Evolutionary conservation across 495 filamentous ascomycete species (phyloP).

Genomic region (Aspergillus indologenus): DNA sequence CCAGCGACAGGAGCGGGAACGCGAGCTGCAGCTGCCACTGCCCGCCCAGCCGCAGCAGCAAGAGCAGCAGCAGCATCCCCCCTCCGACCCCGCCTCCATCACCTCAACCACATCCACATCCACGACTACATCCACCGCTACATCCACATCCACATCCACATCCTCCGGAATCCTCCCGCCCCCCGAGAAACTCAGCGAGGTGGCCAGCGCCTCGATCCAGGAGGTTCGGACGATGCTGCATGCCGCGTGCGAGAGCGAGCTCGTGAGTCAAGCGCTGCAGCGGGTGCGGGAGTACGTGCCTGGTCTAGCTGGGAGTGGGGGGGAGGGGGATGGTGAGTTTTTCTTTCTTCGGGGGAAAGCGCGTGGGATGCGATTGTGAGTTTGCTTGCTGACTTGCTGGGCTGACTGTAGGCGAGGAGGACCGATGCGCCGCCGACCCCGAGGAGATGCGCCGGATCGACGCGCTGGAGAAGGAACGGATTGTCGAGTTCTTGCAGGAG

Average conservation of each 20-base stretch:
- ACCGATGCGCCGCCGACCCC: background rate
- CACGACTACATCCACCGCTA: background rate
- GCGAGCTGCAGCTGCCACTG: background rate
- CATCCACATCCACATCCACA: background rate
- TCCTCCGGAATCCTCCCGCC: background rate
- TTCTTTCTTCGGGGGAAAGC: background rate
- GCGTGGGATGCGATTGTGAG: no score
- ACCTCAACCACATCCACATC: background rate
- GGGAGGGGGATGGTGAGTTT: background rate
- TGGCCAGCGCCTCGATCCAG: constrained; percentile 2
- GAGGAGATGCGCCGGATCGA: constrained; percentile 26
- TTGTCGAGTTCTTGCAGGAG: constrained; percentile 34
- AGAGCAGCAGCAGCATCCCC: no score
- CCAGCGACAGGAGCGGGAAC: background rate
- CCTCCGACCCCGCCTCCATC: no score
- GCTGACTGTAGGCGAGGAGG: background rate
- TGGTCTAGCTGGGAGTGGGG: background rate
- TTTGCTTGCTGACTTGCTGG: background rate
- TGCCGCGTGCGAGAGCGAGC: background rate
- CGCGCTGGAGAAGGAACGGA: constrained; percentile 26
- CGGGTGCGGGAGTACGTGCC: background rate
- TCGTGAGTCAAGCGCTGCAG: background rate
- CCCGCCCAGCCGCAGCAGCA: background rate
- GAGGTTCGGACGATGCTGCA: constrained; percentile 3
- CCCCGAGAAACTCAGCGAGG: background rate